Base-by-base conservation (phyloP, 2,329 filamentous ascomycete species). In the Fusarium sp. region DNA sequence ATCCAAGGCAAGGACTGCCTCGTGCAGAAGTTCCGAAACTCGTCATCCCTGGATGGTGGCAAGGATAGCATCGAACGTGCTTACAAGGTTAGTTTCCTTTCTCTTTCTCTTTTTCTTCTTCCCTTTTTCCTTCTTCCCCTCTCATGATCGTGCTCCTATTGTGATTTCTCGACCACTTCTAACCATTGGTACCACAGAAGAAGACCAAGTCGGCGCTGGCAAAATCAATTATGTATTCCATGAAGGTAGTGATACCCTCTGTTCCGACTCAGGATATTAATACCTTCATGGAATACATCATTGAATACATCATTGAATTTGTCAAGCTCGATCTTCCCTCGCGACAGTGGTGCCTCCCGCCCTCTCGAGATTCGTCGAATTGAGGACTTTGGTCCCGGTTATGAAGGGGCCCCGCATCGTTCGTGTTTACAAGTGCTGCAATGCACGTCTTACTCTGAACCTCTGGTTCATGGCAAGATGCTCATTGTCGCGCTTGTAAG, bases 21-120 rank as follows among this genome's bases (percentile, higher is more conserved):
- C 0, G 88, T 97, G 9, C 92, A 97, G 78, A 97, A 98, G 77
- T 99, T 99, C 76, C 90, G 96, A 36, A 99, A 99, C 82, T 97
- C 93, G 38, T 95, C 93, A 0, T 8, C 30, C 30, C 4, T 30
- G 30, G 30, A 30, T 30, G 30, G 30, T 30, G 30, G 30, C 30
- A 30, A 30, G 8, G 30, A 30, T 30, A 30, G 12, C 18, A 20
- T 23, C 18, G 38, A 20, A 20, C 38, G 38, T 41, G 38, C 18
- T 41, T 41, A 41, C 18, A 23, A 41, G 33, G 31, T 49, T 49
- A 36, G 46, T 49, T 36, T 26, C 20, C 31, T 49, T n/a, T 11
- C 15, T n/a, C 31, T 49, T n/a, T 11, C 15, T n/a, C 11, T 12
- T 42, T 2, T 16, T 28, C 16, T 18, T 37, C 6, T 12, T 23